Base-by-base conservation (phyloP, 495 filamentous ascomycete genomes). In the Cetradonia linearis region DNA sequence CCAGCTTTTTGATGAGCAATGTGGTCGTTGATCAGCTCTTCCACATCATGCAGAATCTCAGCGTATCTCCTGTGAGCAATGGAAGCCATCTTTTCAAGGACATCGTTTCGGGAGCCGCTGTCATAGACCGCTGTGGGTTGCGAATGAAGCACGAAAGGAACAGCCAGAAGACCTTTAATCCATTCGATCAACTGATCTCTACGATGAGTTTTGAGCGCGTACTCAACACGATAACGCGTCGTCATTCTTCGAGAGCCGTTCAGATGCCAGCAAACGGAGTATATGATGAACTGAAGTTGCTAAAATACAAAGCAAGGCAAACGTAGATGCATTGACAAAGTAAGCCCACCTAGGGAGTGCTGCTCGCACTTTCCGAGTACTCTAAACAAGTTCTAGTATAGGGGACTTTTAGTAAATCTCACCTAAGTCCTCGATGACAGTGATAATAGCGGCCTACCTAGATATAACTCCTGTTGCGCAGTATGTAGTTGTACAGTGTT, bases 71-170 rank as follows among this genome's bases (percentile, higher is more conserved):
- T 78, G 64, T 93, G 88, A 10, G 81, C 75, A 49, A 87, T 80
- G 38, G 73, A 80, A 38, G 79, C 77, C 63, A 78, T 78, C 30
- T 77, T 76, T 28, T 80, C 72, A 37, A 79, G 67, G 16, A 67
- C 68, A 52, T 71, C 70, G 57, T 72, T 69, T 38, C 74, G 68
- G 10, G 50, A 34, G 18, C 33, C n/a, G 53, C 75, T 72, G 53
- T 88, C 82, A 62, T 87, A 89, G 34, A 88, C 78, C 18, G 88
- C 87, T 1, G 89, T 92, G 8, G 94, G 94, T 70, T 96, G 90
- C 13, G 91, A 96, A 70, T 95, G 90, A 52, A 99, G 81, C 54
- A 99, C 92, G 69, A 99, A 99, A 0, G 94, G 94, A 0, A 97
- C 92, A 1, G 94, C 94, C 3, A 98, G 78, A 1, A 98, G 79